Evolutionary conservation across 2,329 filamentous ascomycete genomes (phyloP).

Genomic region (Pseudocercospora cruenta): DNA sequence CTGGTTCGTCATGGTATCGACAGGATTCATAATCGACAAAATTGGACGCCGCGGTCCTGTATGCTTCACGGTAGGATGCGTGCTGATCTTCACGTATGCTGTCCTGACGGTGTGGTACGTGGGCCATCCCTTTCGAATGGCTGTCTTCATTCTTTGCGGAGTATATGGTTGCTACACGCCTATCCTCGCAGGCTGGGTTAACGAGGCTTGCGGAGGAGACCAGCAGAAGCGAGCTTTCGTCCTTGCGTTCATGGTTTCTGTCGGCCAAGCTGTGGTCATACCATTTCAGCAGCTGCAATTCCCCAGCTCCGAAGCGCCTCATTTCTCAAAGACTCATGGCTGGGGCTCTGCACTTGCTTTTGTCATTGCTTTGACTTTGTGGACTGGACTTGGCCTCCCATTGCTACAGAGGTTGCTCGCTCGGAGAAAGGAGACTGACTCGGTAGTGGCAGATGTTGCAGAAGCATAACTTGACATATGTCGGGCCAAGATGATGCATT

Average conservation of each 20-base stretch:
- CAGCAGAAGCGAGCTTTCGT: constrained; percentile 11
- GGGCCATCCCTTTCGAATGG: constrained; percentile 3
- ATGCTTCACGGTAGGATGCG: not conserved
- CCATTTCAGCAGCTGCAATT: constrained; percentile 7
- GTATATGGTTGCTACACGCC: constrained; percentile 8
- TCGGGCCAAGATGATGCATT: not conserved
- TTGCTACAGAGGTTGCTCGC: not conserved
- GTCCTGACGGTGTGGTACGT: not conserved
- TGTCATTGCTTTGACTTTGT: constrained; percentile 1
- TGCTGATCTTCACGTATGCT: not conserved
- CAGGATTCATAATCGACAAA: constrained; percentile 2
- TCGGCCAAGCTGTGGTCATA: constrained; percentile 3
- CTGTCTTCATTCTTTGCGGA: not conserved
- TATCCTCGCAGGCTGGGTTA: constrained; percentile 1
- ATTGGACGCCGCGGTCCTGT: constrained; percentile 1
- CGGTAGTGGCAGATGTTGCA: not conserved
- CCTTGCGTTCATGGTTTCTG: constrained; percentile 6
- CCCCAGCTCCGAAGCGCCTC: not conserved
- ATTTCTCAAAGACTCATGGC: not conserved
- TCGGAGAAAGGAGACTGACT: not conserved
- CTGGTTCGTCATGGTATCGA: constrained; percentile 6
- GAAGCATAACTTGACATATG: not conserved
- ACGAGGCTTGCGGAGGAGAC: constrained; percentile 2
- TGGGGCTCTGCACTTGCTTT: constrained; percentile 8
- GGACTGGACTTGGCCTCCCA: constrained; percentile 1